These are phyloP conservation scores for Rhododendron griersonianum DNA, from an alignment of 148 eudicot species.

Conservation along the genomic window DNA sequence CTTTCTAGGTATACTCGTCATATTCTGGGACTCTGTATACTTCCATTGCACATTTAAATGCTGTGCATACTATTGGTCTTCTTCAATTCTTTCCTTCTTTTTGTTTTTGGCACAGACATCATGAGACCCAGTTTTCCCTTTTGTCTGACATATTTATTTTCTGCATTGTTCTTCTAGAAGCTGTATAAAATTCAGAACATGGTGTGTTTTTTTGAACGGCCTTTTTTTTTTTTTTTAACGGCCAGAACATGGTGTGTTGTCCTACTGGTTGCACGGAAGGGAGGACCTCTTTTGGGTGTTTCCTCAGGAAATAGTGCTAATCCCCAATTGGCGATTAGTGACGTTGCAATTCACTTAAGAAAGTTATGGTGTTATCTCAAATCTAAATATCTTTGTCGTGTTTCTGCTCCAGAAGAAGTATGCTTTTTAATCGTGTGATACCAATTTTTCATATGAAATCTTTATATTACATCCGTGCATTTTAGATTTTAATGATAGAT, in stretches of 20 bases:
- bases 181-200: background rate
- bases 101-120: background rate
- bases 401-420: background rate
- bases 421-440: background rate
- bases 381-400: background rate
- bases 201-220: background rate
- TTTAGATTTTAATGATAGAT: conserved; percentile 3
- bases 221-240: background rate
- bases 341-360: background rate
- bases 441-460: background rate
- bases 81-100: background rate
- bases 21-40: background rate
- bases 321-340: background rate
- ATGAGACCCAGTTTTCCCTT: background rate
- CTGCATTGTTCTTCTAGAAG: background rate
- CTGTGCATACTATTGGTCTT: background rate
- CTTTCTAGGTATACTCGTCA: conserved; percentile 63
- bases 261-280: background rate
- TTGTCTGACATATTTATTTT: background rate
- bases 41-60: background rate
- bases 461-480: background rate
- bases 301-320: background rate
- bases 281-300: background rate
- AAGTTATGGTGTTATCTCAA: background rate
- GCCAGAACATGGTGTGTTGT: background rate